Evolutionary conservation across 371 early-diverging fungal genomes (phyloP), one percentile per base, ranked within the genome.

Genomic region (Lichtheimia ramosa): DNA sequence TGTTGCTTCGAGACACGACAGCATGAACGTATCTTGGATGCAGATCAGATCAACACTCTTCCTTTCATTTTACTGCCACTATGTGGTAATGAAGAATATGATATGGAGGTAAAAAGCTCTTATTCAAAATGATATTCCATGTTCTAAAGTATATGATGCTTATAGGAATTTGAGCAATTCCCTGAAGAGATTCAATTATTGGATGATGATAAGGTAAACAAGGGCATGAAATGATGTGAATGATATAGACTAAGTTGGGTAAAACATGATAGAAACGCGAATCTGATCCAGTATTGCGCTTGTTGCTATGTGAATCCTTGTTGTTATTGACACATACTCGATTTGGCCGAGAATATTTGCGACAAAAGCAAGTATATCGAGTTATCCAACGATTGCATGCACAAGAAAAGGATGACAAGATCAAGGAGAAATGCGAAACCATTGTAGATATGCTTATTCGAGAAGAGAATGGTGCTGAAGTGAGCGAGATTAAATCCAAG

Each of bases 141-240:
- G 34, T 34, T 34, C 34, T 34, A 34, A 34, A 10, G 5, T 8
- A 6, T 34, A 34, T 8, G 8, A 21, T n/a, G 46, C 16, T 16
- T 2, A 7, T 21, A 46, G 79, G 96, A 96, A 59, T 92, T 92
- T 86, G 96, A 95, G 48, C 86, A 86, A 40, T 92, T 96, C 83
- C 97, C 96, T 0, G 94, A 93, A 54, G 95, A 95, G 68, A 86
- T 95, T 41, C 96, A 94, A 70, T 71, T 97, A 15, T 70, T 96
- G 53, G 93, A 86, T 46, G 84, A 88, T 18, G 86, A 87, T 46
- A 96, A 96, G 74, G 81, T 81, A 69, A 42, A 27, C 14, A 43
- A 50, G 40, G 12, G 14, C 13, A 39, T 13, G 2, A n/a, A n/a
- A 41, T 39, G 8, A 8, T 40, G 39, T 16, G 40, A 5, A 24